A percentile compares a stretch with the other conserved stretches of the same genome.
Evolutionary conservation across 2,329 filamentous ascomycete genomes (phyloP).

Genomic region (Exophiala dermatitidis): DNA sequence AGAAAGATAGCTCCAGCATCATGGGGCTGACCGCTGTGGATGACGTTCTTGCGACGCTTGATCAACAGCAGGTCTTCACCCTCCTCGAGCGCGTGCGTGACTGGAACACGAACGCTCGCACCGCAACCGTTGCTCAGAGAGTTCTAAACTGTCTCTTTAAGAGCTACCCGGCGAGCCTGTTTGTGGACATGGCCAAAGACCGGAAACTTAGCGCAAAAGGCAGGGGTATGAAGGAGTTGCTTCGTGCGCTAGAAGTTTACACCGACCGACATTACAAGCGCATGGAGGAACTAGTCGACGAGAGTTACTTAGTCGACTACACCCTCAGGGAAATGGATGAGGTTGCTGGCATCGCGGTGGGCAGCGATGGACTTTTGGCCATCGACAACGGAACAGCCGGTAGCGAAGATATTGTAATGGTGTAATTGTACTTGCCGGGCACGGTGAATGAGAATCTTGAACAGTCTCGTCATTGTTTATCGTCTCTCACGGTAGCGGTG

Average conservation of each 20-base stretch:
- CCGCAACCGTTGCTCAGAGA: constrained; percentile 74
- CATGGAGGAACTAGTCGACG: constrained; percentile 82
- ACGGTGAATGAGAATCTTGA: not conserved
- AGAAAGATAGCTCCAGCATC: constrained; percentile 33
- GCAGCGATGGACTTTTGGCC: constrained; percentile 8
- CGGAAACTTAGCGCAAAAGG: constrained; percentile 9
- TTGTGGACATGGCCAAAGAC: constrained; percentile 58
- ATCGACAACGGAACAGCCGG: constrained; percentile 7
- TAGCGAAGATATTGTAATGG: constrained; percentile 15
- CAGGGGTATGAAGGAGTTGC: constrained; percentile 61
- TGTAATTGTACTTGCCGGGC: not conserved
- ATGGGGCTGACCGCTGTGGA: constrained; percentile 58
- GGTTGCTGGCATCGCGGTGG: constrained; percentile 40
- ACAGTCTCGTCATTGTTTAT: constrained; percentile 1
- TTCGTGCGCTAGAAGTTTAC: constrained; percentile 82
- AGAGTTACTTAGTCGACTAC: constrained; percentile 91
- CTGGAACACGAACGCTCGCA: constrained; percentile 95
- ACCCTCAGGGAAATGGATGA: constrained; percentile 88
- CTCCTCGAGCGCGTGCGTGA: constrained; percentile 78
- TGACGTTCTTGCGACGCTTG: constrained; percentile 68
- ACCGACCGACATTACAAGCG: constrained; percentile 89
- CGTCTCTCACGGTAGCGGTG: constrained; percentile 26
- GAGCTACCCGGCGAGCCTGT: constrained; percentile 69
- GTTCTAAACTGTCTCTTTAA: constrained; percentile 73
- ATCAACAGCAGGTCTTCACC: constrained; percentile 76